A percentile compares a stretch with the other conserved stretches of the same genome.
phyloP scores from a whole-genome alignment of 768 basidiomycete species.

The Pholiota microspora region DNA sequence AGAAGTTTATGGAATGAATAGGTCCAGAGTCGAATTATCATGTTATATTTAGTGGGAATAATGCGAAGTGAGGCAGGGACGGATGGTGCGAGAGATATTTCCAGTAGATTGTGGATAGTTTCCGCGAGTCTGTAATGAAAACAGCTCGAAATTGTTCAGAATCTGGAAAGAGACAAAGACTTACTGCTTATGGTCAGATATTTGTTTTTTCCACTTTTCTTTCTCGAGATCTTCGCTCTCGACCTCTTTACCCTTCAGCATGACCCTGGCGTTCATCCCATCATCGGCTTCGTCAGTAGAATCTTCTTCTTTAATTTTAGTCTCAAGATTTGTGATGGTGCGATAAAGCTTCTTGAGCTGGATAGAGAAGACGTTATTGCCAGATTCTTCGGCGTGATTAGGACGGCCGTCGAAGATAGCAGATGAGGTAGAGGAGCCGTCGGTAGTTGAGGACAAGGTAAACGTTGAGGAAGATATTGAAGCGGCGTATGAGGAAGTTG shows the following conservation, averaged over 20 bases:
- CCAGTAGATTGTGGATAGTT: slow-evolving; percentile 83
- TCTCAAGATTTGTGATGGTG: slow-evolving; percentile 76
- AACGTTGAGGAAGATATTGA: slow-evolving; percentile 67
- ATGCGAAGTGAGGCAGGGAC: slow-evolving; percentile 87
- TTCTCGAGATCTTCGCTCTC: slow-evolving; percentile 62
- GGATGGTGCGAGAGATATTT: slow-evolving; percentile 80
- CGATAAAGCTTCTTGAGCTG: slow-evolving; percentile 86
- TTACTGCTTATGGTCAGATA: slow-evolving; percentile 82
- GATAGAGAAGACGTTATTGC: slow-evolving; percentile 65
- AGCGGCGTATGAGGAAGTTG: slow-evolving; percentile 70
- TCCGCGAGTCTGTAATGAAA: slow-evolving; percentile 70
- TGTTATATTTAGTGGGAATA: slow-evolving; percentile 93
- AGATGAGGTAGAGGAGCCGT: slow-evolving; percentile 70
- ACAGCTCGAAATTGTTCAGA: slow-evolving; percentile 7
- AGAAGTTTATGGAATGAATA: slow-evolving; percentile 88
- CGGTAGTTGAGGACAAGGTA: slow-evolving; percentile 77
- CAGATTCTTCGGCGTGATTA: slow-evolving; percentile 45
- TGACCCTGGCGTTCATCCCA: slow-evolving; percentile 38
- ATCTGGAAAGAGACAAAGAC: slow-evolving; percentile 27
- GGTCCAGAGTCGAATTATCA: slow-evolving; percentile 91
- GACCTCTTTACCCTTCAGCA: slow-evolving; percentile 40
- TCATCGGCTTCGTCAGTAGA: slow-evolving; percentile 53
- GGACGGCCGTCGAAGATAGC: slow-evolving; percentile 59
- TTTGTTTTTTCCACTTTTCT: slow-evolving; percentile 72
- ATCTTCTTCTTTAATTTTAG: slow-evolving; percentile 65